Base-by-base conservation (phyloP, 371 early-diverging fungal genomes). In the Catenaria anguillulae region DNA sequence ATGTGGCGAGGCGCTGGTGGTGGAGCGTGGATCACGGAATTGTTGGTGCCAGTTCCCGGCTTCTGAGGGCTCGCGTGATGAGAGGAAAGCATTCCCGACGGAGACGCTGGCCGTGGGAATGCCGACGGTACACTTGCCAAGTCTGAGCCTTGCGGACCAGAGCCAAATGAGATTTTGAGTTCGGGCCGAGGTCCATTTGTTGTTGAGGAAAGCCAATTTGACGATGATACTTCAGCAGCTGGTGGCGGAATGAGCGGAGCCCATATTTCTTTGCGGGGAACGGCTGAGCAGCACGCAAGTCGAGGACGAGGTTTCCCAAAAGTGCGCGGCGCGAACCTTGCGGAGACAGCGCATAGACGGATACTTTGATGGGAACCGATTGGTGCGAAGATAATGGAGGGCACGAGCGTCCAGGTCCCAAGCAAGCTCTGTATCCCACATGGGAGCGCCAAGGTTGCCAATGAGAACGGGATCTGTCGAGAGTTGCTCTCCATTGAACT, bases 401-500 rank as follows among this genome's bases (percentile, higher is more conserved):
- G 65, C 64, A 56, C 70, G 70, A 13, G 67, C 36, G 23, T 66
- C 65, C 37, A 77, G 67, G 60, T 72, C 70, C 78, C 78, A 78
- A 19, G 71, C 71, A 3, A 78, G 67, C 55, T 78, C 78, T 4
- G 78, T 76, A 65, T 78, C 78, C 65, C 68, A 78, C 33, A 73
- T 65, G 23, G 75, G 74, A 4, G 29, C 52, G 33, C 69, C 56
- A 33, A 37, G 23, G 2, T 50, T 29, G 26, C 29, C 26, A 63
- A 71, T 72, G 26, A 62, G 68, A 34, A 67, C 71, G 1, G 78
- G 75, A 54, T 76, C 75, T 15, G 73, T 70, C 15, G 71, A 67
- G 33, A 78, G 71, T 58, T 74, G 73, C 65, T 76, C 78, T 60
- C 68, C 67, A 69, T 78, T 78, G 75, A 76, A 78, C 60, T 75